A percentile compares a stretch with the other conserved stretches of the same genome.
Conservation (phyloP, 257 asterid species). For the Verbascum thapsus region DNA sequence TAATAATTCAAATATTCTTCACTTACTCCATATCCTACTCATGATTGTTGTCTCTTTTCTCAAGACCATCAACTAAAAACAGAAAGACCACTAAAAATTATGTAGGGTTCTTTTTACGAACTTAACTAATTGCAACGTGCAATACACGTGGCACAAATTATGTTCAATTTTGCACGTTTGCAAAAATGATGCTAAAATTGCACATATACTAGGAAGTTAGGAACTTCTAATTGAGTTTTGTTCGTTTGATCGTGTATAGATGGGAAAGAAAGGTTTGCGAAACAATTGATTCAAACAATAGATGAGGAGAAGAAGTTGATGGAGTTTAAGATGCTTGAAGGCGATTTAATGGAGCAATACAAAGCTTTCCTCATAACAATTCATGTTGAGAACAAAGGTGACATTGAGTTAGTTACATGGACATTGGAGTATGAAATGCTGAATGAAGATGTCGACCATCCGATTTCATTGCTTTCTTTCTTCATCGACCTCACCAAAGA, state of each 20-base stretch:
- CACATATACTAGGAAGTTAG: too few relatives aligned
- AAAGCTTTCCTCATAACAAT: slow-evolving; percentile 24
- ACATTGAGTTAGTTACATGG: slow-evolving; percentile 38
- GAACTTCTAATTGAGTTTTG: not conserved
- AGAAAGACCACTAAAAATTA: too few relatives aligned
- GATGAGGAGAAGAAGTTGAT: slow-evolving; percentile 34
- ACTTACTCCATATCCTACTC: too few relatives aligned
- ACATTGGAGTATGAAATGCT: slow-evolving; percentile 38
- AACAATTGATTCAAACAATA: slow-evolving; percentile 24
- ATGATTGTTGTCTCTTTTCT: too few relatives aligned
- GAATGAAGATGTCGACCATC: slow-evolving; percentile 37
- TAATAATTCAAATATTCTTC: too few relatives aligned
- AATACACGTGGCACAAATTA: too few relatives aligned
- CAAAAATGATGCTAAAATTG: too few relatives aligned
- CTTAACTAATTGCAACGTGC: too few relatives aligned
- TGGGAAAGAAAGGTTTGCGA: slow-evolving; percentile 23
- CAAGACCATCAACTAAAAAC: too few relatives aligned
- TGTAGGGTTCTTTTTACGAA: too few relatives aligned
- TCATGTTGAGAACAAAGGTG: slow-evolving; percentile 31
- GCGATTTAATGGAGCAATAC: slow-evolving; percentile 38
- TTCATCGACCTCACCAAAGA: slow-evolving; percentile 29
- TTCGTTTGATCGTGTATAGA: slow-evolving; percentile 20
- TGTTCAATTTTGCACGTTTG: too few relatives aligned
- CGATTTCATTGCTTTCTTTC: slow-evolving; percentile 28
- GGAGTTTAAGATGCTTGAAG: slow-evolving; percentile 32